Base-by-base conservation (phyloP, 495 filamentous ascomycete genomes). In the Aspergillus heteromorphus region DNA sequence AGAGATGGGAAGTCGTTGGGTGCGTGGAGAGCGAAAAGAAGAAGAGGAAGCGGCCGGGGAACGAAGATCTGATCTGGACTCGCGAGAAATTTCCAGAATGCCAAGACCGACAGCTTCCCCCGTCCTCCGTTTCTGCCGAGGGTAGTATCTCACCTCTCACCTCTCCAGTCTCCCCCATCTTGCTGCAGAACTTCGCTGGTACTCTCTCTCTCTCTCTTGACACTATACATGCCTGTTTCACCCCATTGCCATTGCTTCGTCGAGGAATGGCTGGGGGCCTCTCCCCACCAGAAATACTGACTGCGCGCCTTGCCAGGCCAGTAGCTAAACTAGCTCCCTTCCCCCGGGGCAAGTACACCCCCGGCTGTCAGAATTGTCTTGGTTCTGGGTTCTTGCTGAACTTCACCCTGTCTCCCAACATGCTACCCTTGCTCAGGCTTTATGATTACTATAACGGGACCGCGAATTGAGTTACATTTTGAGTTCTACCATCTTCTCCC, bases 71-170 rank as follows among this genome's bases (percentile, higher is more conserved):
- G 70, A 71, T 68, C 67, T 65, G 64, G 67, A 63, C 61, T 70
- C 59, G 62, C 65, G 73, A 77, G 74, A 77, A 77, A 76, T 77
- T 77, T 77, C 74, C 74, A 77, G 74, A 77, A 77, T 77, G 74
- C 74, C 74, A 77, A 77, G 74, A 71, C 74, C 63, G 51, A 47
- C 51, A 65, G 59, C 61, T 67, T 56, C 45, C 57, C 51, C 54
- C 48, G 51, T 56, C 45, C 57, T 51, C 54, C 48, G 51, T 54
- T 41, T 38, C 63, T 69, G 61, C 70, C 70, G 70, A 73, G 68
- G 68, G 56, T 62, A 63, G 58, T 20, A 45, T 20, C 42, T n/a
- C n/a, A n/a, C n/a, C n/a, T n/a, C n/a, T n/a, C n/a, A n/a, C n/a
- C n/a, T n/a, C n/a, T n/a, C n/a, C n/a, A n/a, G n/a, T n/a, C n/a